These are phyloP conservation scores for Saccharomyces hybrid DNA, from an alignment of 1,139 yeast species.

Conservation along the genomic window DNA sequence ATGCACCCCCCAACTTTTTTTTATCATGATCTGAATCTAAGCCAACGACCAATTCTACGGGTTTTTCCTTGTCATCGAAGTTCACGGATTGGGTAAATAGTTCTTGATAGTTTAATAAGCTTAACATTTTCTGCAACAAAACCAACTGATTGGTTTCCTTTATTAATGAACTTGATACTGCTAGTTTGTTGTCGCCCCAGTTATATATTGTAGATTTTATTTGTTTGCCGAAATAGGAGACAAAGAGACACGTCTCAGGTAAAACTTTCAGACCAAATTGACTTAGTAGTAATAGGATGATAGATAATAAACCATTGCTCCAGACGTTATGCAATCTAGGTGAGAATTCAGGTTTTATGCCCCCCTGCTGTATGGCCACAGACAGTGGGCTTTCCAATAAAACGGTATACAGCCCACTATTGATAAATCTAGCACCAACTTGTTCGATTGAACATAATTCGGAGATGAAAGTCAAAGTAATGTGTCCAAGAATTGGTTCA, in stretches of 20 bases:
- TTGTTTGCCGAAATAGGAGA: conserved; percentile 59
- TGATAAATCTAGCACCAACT: conserved; percentile 60
- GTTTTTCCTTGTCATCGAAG: conserved; percentile 18
- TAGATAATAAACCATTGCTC: conserved; percentile 74
- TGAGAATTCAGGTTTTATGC: conserved; percentile 42
- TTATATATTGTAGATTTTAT: conserved; percentile 53
- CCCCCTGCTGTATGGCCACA: conserved; percentile 57
- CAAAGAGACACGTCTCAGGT: conserved; percentile 60
- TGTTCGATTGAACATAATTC: conserved; percentile 58
- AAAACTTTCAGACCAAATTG: conserved; percentile 56
- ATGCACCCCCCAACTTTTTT: conserved; percentile 47
- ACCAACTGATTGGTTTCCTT: conserved; percentile 79
- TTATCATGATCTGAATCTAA: conserved; percentile 52
- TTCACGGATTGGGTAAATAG: conserved; percentile 28
- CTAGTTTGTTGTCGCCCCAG: conserved; percentile 62
- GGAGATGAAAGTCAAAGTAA: conserved; percentile 59
- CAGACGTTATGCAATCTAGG: conserved; percentile 66
- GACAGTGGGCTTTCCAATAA: conserved; percentile 73
- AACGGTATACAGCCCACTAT: conserved; percentile 60
- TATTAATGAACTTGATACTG: conserved; percentile 56
- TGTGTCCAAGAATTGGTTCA: conserved; percentile 65
- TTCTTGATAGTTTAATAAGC: conserved; percentile 41
- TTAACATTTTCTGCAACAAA: conserved; percentile 53
- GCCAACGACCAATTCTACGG: conserved; percentile 46
- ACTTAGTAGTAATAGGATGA: conserved; percentile 52